Evolutionary conservation across 1,284 basidiomycete genomes (phyloP).

Genomic region (Ustilago loliicola): DNA sequence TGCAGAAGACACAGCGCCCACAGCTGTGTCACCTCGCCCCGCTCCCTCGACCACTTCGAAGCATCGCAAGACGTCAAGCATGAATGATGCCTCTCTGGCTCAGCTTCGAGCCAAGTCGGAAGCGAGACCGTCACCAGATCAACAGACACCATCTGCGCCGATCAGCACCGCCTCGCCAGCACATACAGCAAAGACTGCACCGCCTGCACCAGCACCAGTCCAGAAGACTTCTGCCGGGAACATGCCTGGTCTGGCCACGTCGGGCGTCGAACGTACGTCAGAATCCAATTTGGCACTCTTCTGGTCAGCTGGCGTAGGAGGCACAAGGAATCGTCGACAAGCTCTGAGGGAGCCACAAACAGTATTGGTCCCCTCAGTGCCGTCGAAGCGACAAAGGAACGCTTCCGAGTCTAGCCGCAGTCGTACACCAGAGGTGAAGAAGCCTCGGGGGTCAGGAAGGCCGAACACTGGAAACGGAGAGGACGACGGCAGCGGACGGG

Average conservation of each 20-base stretch:
- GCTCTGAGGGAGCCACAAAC: conserved; percentile 55
- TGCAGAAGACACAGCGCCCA: conserved; percentile 25
- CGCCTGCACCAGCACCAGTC: conserved; percentile 24
- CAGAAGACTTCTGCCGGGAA: conserved; percentile 25
- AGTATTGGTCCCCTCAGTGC: conserved; percentile 26
- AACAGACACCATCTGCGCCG: conserved; percentile 11
- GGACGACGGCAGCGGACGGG: conserved; percentile 40
- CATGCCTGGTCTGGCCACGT: conserved; percentile 62
- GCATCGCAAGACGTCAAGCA: conserved; percentile 53
- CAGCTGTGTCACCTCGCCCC: conserved; percentile 14
- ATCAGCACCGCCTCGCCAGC: conserved; percentile 14
- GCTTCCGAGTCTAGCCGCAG: conserved; percentile 47
- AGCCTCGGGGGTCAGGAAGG: conserved; percentile 29
- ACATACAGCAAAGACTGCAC: conserved; percentile 19
- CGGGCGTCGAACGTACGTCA: conserved; percentile 67
- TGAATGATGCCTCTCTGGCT: conserved; percentile 35
- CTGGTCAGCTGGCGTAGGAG: conserved; percentile 67
- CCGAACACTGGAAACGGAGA: conserved; percentile 20
- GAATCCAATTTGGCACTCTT: conserved; percentile 67
- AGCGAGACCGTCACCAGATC: conserved; percentile 24
- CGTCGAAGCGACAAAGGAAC: conserved; percentile 37
- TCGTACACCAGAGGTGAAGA: conserved; percentile 46
- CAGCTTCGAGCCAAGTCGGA: conserved; percentile 25
- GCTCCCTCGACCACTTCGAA: conserved; percentile 10
- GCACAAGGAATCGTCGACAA: conserved; percentile 61